Evolutionary conservation across 371 early-diverging fungal species (phyloP).

Genomic region (Mucor saturninus): DNA sequence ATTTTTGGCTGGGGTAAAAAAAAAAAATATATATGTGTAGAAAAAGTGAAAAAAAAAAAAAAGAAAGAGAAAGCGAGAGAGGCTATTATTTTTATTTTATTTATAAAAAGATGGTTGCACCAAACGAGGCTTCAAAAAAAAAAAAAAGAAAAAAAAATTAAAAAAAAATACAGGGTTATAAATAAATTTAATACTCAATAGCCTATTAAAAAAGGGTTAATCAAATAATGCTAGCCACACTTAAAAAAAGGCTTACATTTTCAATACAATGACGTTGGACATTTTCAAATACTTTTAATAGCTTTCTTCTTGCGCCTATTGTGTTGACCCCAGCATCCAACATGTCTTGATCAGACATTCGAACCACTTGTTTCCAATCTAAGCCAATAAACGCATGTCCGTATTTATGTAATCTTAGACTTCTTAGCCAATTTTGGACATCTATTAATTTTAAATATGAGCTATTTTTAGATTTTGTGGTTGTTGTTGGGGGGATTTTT

Average conservation of each 20-base stretch:
- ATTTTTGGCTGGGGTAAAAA: not conserved
- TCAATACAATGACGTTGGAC: conserved; percentile 63
- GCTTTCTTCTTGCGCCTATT: conserved; percentile 92
- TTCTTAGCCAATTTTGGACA: conserved; percentile 91
- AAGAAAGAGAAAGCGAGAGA: conserved; percentile 1
- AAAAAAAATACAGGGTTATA: not conserved
- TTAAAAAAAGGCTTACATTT: conserved; percentile 34
- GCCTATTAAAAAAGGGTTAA: conserved; percentile 5
- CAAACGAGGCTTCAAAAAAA: conserved; percentile 15
- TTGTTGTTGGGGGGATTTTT: conserved; percentile 3
- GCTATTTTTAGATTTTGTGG: not conserved
- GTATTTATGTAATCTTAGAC: conserved; percentile 95
- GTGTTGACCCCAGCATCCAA: conserved; percentile 88
- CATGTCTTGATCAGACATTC: conserved; percentile 85
- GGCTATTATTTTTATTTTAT: conserved; percentile 2
- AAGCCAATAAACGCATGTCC: conserved; percentile 84
- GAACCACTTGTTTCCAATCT: conserved; percentile 87
- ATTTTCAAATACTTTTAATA: conserved; percentile 94
- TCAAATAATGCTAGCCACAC: not conserved
- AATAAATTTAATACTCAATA: conserved; percentile 13
- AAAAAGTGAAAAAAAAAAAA: not conserved
- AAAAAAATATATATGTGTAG: not conserved
- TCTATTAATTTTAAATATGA: conserved; percentile 52
- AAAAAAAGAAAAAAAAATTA: not conserved
- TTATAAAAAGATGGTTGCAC: conserved; percentile 3